Evolutionary conservation across 2,329 filamentous ascomycete species (phyloP), one percentile per base, ranked within the genome.

Genomic region (Chrysoporthe austroafricana): DNA sequence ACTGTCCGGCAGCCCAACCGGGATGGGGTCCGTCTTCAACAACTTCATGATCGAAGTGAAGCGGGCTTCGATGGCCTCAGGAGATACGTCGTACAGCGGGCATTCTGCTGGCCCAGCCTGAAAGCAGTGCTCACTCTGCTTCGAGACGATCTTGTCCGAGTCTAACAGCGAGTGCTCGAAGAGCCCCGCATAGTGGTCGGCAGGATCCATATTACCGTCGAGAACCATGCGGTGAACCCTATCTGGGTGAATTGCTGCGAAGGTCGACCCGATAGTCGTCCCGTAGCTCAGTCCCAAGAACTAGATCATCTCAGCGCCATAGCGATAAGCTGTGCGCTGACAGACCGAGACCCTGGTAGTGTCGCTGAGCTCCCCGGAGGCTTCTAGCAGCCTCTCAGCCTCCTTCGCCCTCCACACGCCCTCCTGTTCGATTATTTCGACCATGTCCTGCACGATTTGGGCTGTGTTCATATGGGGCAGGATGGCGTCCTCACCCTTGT

Each of bases 401-500:
- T 76, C 71, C 13, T 66, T 60, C 13, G 72, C 73, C 34, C 76
- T 70, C 73, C 76, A 81, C 36, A 79, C 75, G 8, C 77, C 80
- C 54, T 82, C 77, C 43, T 72, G 76, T 69, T 85, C 83, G 13
- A 81, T 75, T 46, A 85, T 78, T 52, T 80, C 78, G 8, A 85
- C 73, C 81, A 85, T 84, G 69, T 86, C 83, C 50, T 79, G 74
- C 1, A 81, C 83, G 2, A 82, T 81, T 34, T 78, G 80, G 1
- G 82, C 80, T 0, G 83, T 85, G 18, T 79, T 80, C 58, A 82
- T 75, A 71, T 81, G 82, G 48, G 64, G 65, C 0, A 73, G 66
- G 26, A 75, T 73, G 54, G 73, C 73, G 11, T 69, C 68, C 21
- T 72, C 72, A 42, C 71, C 70, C 34, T 36, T 44, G 6, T 66